phyloP scores from a whole-genome alignment of 257 asterid species.

The Apocynum venetum region DNA sequence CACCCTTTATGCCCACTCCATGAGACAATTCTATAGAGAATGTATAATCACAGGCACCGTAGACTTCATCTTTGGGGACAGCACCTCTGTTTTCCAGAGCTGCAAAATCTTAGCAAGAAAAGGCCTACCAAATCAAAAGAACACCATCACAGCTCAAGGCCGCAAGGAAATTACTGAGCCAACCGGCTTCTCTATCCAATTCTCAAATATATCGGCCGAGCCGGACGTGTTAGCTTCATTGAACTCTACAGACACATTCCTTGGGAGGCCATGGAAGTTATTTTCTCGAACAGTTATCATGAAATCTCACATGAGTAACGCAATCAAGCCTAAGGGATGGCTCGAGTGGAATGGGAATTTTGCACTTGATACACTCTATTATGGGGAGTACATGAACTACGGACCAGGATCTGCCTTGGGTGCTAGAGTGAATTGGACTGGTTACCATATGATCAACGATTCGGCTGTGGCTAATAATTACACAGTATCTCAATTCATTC shows the following conservation, averaged over 20 bases:
- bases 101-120: conserved; percentile 38
- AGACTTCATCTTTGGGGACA: conserved; percentile 57
- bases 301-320: conserved; percentile 47
- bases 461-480: conserved; percentile 34
- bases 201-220: conserved; percentile 41
- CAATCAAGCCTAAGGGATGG: conserved; percentile 52
- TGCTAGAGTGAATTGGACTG: conserved; percentile 49
- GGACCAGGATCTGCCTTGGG: conserved; percentile 51
- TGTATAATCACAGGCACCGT: conserved; percentile 52
- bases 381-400: conserved; percentile 45
- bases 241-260: conserved; percentile 39
- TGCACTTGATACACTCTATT: conserved; percentile 39
- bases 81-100: conserved; percentile 44
- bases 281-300: conserved; percentile 51
- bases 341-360: conserved; percentile 48
- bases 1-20: conserved; percentile 49
- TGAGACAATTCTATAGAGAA: conserved; percentile 54
- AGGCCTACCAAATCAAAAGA: conserved; percentile 50
- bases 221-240: conserved; percentile 26
- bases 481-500: conserved; percentile 43
- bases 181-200: conserved; percentile 53
- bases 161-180: conserved; percentile 29
- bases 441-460: conserved; percentile 39
- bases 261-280: conserved; percentile 55
- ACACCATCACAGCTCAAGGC: conserved; percentile 62